Percentiles rank a stretch among this genome's conserved stretches.
Evolutionary conservation across 352 stramenopile species (phyloP).

Genomic region (Globisporangium yorkense): DNA sequence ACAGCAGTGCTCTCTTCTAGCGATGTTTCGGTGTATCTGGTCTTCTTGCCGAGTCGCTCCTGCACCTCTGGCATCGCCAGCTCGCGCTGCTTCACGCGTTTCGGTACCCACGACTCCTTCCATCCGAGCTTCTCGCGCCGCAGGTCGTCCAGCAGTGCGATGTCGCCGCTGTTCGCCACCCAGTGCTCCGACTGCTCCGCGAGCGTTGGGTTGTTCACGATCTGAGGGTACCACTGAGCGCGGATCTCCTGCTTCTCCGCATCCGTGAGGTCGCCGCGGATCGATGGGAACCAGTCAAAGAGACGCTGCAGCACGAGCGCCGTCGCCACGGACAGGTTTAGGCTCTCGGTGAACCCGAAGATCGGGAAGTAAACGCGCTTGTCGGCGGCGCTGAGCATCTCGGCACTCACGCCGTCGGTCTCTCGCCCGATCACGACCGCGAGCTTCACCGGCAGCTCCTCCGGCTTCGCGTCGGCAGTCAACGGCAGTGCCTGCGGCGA

Average conservation of each 20-base stretch:
- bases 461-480: slow-evolving; percentile 29
- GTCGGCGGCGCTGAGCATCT: slow-evolving; percentile 87
- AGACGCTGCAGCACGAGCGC: slow-evolving; percentile 89
- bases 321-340: slow-evolving; percentile 92
- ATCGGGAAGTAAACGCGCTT: slow-evolving; percentile 91
- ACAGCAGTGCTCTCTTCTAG: background rate
- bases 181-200: slow-evolving; percentile 44
- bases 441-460: slow-evolving; percentile 75
- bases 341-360: slow-evolving; percentile 91
- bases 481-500: slow-evolving; percentile 63
- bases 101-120: slow-evolving; percentile 58
- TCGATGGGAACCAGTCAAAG: slow-evolving; percentile 64
- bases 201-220: slow-evolving; percentile 67
- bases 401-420: slow-evolving; percentile 83
- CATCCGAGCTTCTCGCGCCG: slow-evolving; percentile 42
- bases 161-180: slow-evolving; percentile 30
- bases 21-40: background rate
- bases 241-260: slow-evolving; percentile 46
- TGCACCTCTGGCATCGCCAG: slow-evolving; percentile 57
- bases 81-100: slow-evolving; percentile 53
- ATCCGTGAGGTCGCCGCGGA: slow-evolving; percentile 48
- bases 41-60: slow-evolving; percentile 28
- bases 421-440: slow-evolving; percentile 93
- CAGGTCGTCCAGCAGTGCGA: slow-evolving; percentile 47
- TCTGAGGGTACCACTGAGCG: slow-evolving; percentile 49